These are phyloP conservation scores for Blastosporella zonata DNA, from an alignment of 1,284 basidiomycete genomes.

Conservation along the genomic window DNA sequence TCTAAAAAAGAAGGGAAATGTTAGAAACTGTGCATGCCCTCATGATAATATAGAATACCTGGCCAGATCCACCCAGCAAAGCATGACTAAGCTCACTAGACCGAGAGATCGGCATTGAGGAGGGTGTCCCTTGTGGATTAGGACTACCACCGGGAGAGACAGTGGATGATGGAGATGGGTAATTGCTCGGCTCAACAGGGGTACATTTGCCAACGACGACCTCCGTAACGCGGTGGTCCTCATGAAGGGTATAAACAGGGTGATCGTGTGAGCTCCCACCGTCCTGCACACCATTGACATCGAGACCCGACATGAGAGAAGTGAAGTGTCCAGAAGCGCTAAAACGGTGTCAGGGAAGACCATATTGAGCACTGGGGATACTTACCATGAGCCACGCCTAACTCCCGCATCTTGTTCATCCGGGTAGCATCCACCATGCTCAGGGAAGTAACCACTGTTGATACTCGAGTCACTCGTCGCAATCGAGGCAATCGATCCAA, in stretches of 20 bases:
- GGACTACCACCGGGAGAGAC: conserved; percentile 42
- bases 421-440: conserved; percentile 41
- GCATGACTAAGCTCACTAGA: conserved; percentile 48
- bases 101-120: conserved; percentile 33
- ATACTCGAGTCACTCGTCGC: conserved; percentile 57
- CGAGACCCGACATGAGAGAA: conserved; percentile 46
- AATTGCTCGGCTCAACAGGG: conserved; percentile 23
- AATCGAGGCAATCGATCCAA: conserved; percentile 57
- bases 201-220: conserved; percentile 16
- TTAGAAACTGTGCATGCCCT: background rate
- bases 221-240: conserved; percentile 23
- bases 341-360: conserved; percentile 10
- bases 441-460: conserved; percentile 49
- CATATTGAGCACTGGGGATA: conserved; percentile 15
- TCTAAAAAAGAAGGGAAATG: conserved; percentile 1
- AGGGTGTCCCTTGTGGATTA: conserved; percentile 30
- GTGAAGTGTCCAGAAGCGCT: conserved; percentile 37
- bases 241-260: conserved; percentile 26
- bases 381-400: conserved; percentile 52
- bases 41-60: conserved; percentile 21
- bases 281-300: conserved; percentile 35
- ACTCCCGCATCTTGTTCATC: conserved; percentile 31
- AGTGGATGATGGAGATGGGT: conserved; percentile 41
- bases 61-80: conserved; percentile 34
- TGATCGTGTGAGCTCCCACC: conserved; percentile 17